phyloP scores from a whole-genome alignment of 352 stramenopile genomes.

The Phytophthora cryptogea region DNA sequence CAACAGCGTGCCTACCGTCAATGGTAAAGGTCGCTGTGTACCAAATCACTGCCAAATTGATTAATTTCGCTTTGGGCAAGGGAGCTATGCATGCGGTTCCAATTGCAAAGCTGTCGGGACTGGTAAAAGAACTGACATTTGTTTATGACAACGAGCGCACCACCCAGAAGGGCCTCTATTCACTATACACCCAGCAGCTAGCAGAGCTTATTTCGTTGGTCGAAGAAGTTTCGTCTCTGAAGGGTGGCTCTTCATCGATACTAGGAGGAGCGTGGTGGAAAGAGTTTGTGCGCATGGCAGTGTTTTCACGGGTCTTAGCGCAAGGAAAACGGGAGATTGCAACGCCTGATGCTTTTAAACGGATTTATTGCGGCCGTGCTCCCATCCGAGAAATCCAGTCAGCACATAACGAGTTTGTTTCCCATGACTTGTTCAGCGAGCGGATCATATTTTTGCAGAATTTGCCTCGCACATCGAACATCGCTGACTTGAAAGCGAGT shows the following conservation, averaged over 20 bases:
- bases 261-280: slow-evolving; percentile 58
- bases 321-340: slow-evolving; percentile 46
- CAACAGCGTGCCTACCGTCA: slow-evolving; percentile 36
- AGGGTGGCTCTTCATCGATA: slow-evolving; percentile 50
- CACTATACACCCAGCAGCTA: slow-evolving; percentile 68
- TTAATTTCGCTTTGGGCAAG: slow-evolving; percentile 67
- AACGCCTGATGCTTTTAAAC: slow-evolving; percentile 45
- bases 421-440: slow-evolving; percentile 47
- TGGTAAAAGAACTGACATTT: slow-evolving; percentile 57
- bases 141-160: slow-evolving; percentile 71
- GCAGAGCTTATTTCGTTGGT: slow-evolving; percentile 64
- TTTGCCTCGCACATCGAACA: slow-evolving; percentile 56
- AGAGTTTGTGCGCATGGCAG: slow-evolving; percentile 61
- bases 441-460: slow-evolving; percentile 72
- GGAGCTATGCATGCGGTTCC: slow-evolving; percentile 59
- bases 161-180: slow-evolving; percentile 67
- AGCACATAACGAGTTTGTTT: slow-evolving; percentile 34
- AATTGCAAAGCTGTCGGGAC: slow-evolving; percentile 55
- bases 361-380: slow-evolving; percentile 58
- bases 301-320: slow-evolving; percentile 57
- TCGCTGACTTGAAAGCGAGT: slow-evolving; percentile 40
- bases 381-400: slow-evolving; percentile 62
- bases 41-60: slow-evolving; percentile 59
- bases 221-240: slow-evolving; percentile 62
- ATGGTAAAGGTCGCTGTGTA: slow-evolving; percentile 57